Evolutionary conservation across 495 filamentous ascomycete genomes (phyloP).

Genomic region (Collariella sp.): DNA sequence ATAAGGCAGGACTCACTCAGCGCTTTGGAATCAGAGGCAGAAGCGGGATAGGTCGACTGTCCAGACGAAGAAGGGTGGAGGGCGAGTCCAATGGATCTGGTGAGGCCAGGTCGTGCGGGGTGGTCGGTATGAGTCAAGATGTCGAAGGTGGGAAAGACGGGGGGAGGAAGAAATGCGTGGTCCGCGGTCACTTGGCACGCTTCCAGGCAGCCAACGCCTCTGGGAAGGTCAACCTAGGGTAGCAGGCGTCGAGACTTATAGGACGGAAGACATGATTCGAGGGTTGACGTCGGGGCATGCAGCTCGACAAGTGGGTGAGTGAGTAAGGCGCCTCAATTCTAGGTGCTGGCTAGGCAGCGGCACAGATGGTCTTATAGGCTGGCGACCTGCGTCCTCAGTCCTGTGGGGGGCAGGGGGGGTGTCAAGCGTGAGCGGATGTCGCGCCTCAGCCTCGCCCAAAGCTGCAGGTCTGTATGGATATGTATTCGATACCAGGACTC

Average conservation of each 20-base stretch:
- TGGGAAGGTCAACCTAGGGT: conserved; percentile 5
- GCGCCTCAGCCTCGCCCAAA: too few species aligned
- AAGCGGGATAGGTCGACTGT: neutral
- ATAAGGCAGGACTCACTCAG: neutral
- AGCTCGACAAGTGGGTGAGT: neutral
- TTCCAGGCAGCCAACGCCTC: conserved; percentile 12
- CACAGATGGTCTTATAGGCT: neutral
- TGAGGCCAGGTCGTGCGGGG: neutral
- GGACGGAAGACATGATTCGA: neutral
- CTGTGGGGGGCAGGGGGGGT: neutral
- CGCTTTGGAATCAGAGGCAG: neutral
- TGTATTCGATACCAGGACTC: too few species aligned
- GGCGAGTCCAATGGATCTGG: neutral
- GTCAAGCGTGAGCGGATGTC: neutral
- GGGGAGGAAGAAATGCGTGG: conserved; percentile 2
- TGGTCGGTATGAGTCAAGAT: neutral
- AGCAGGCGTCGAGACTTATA: conserved; percentile 6
- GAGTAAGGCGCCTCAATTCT: neutral
- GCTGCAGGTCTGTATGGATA: too few species aligned
- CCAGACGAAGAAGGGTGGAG: neutral
- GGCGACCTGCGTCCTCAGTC: neutral
- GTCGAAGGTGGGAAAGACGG: neutral
- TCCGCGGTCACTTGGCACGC: conserved; percentile 1
- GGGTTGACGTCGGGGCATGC: neutral
- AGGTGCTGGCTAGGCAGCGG: conserved; percentile 7